Evolutionary conservation across 805 yeast genomes (phyloP), one percentile per base, ranked within the genome.

Genomic region (Cyberlindnera mycetangii): DNA sequence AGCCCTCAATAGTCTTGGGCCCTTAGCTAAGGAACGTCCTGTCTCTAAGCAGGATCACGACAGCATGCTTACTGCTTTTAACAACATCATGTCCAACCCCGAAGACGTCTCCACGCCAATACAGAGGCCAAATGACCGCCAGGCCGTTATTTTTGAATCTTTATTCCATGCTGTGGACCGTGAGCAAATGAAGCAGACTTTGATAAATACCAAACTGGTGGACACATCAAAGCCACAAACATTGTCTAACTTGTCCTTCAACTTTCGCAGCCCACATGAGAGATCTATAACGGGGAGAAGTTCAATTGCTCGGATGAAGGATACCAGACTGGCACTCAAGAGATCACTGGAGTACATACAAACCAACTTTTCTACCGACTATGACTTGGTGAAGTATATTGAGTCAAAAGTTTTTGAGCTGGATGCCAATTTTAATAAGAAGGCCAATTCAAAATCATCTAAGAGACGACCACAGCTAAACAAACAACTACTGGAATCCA

Each of bases 371-470:
- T 21, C 11, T 18, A 40, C 42, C 2, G 54, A 50, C 20, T 34
- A 37, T 20, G 49, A 47, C 5, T 24, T 47, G 8, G 28, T 22
- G 21, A 37, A 42, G 38, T 50, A 40, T 22, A 43, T 41, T 21
- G 48, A 47, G 22, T 18, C 24, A 1, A 16, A 20, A 21, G 27
- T 50, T 4, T 3, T 21, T 16, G 25, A 27, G 22, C 17, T 50
- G 25, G 48, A 50, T 25, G 20, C 21, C 30, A 36, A n/a, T 18
- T 32, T 38, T 19, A 34, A 18, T 3, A 19, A 18, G 15, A 19
- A 34, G 24, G 6, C n/a, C 15, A 9, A 41, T 27, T 17, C 37
- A 24, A 28, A 25, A 15, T 6, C 40, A 10, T 3, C 32, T 16
- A 24, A 25, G 12, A 19, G 17, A 15, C 11, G 31, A 21, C 17